Evolutionary conservation across 768 basidiomycete genomes (phyloP).

Genomic region (Lepiota venenata): DNA sequence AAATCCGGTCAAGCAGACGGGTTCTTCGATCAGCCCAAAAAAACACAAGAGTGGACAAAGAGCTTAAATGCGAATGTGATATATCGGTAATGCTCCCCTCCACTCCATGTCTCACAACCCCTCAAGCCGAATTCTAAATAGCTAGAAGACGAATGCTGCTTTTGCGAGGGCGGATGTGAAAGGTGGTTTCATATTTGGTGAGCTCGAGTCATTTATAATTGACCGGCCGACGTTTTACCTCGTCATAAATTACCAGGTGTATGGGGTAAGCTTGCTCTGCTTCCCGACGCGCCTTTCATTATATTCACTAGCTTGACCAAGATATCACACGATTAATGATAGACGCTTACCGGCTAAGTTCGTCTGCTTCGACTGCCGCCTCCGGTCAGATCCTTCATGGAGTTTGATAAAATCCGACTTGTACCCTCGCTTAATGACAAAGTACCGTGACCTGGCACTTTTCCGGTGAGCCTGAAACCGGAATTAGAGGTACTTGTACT

Average conservation of each 20-base stretch:
- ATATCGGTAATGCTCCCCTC: slow-evolving; percentile 37
- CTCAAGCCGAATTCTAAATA: slow-evolving; percentile 22
- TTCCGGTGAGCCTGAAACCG: slow-evolving; percentile 49
- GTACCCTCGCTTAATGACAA: slow-evolving; percentile 55
- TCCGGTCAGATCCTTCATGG: slow-evolving; percentile 65
- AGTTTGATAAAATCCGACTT: slow-evolving; percentile 59
- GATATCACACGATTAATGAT: slow-evolving; percentile 63
- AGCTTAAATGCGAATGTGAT: slow-evolving; percentile 68
- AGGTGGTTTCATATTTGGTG: slow-evolving; percentile 80
- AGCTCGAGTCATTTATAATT: slow-evolving; percentile 15
- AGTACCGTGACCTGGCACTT: slow-evolving; percentile 65
- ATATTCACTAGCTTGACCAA: slow-evolving; percentile 19
- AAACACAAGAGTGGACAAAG: slow-evolving; percentile 26
- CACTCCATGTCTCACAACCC: background rate
- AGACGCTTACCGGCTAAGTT: slow-evolving; percentile 56
- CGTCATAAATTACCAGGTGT: slow-evolving; percentile 37
- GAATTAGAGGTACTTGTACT: background rate
- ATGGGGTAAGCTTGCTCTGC: slow-evolving; percentile 44
- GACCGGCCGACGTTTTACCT: background rate
- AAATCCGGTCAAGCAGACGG: background rate
- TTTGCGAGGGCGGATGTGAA: slow-evolving; percentile 72
- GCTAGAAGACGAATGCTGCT: slow-evolving; percentile 53
- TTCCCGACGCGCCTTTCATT: background rate
- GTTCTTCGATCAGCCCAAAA: background rate
- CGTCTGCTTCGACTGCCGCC: slow-evolving; percentile 74